Evolutionary conservation across 2,329 filamentous ascomycete species (phyloP).

Genomic region (Calonectria pauciramosa): DNA sequence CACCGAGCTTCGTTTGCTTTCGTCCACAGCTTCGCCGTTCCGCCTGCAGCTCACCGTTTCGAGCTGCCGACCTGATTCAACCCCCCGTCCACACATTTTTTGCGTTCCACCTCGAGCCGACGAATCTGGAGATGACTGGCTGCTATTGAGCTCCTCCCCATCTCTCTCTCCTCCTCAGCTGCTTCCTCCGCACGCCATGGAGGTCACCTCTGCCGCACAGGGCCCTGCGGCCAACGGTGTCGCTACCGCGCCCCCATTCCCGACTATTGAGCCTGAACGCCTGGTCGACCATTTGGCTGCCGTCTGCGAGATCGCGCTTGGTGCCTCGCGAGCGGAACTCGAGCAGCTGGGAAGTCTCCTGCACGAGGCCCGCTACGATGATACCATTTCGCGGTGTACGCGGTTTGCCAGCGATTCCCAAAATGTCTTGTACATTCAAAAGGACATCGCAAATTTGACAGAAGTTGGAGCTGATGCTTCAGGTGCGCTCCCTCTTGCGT

Average conservation of each 20-base stretch:
- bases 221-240: slow-evolving; percentile 63
- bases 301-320: slow-evolving; percentile 80
- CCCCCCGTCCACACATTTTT: slow-evolving; percentile 23
- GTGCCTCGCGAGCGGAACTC: slow-evolving; percentile 83
- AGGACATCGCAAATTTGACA: slow-evolving; percentile 74
- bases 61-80: slow-evolving; percentile 27
- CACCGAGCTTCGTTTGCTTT: slow-evolving; percentile 33
- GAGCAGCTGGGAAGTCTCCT: slow-evolving; percentile 86
- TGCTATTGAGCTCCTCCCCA: slow-evolving; percentile 38
- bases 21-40: slow-evolving; percentile 18
- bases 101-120: slow-evolving; percentile 29
- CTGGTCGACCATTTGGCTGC: slow-evolving; percentile 80
- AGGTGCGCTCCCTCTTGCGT: slow-evolving; percentile 52
- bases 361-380: slow-evolving; percentile 76
- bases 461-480: slow-evolving; percentile 63
- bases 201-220: slow-evolving; percentile 63
- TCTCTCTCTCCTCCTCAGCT: slow-evolving; percentile 31
- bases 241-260: slow-evolving; percentile 59
- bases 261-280: slow-evolving; percentile 74
- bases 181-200: slow-evolving; percentile 59
- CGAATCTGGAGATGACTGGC: slow-evolving; percentile 48
- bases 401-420: slow-evolving; percentile 92
- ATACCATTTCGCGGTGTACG: slow-evolving; percentile 88
- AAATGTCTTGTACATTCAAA: slow-evolving; percentile 90
- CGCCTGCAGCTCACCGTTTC: slow-evolving; percentile 33